These are phyloP conservation scores for Acer negundo DNA, from an alignment of 345 rosid species.

Conservation along the genomic window DNA sequence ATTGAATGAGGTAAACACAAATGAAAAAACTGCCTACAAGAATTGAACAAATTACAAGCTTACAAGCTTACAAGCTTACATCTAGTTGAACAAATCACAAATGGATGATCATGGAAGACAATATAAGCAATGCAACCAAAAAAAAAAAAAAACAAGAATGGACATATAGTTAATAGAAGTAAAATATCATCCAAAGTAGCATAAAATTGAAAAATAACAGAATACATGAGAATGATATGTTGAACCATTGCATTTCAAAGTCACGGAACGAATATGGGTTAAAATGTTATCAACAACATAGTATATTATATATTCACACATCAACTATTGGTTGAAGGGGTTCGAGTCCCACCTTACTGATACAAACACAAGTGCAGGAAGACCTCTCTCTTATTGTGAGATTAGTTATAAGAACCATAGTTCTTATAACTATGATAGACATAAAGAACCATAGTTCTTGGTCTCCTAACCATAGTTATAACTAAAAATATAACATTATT, in stretches of 20 bases:
- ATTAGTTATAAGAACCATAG: background rate
- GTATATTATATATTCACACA: background rate
- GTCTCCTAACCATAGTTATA: background rate
- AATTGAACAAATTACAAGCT: no score
- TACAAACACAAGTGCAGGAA: background rate
- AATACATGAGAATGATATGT: no score
- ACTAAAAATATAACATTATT: background rate
- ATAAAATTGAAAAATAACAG: no score
- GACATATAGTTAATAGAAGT: no score
- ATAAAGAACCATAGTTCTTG: background rate
- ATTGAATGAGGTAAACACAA: no score
- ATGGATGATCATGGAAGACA: background rate
- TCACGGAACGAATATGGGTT: no score
- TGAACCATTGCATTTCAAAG: no score
- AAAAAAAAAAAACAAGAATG: no score
- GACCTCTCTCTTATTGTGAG: background rate
- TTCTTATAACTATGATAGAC: no score
- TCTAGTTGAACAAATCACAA: background rate
- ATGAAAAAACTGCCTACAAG: no score
- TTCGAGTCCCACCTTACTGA: background rate
- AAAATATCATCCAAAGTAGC: no score
- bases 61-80: background rate
- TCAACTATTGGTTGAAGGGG: background rate
- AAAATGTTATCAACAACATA: no score
- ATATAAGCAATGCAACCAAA: background rate